Conservation (phyloP, 148 eudicot species). For the Nepenthes gracilis region DNA sequence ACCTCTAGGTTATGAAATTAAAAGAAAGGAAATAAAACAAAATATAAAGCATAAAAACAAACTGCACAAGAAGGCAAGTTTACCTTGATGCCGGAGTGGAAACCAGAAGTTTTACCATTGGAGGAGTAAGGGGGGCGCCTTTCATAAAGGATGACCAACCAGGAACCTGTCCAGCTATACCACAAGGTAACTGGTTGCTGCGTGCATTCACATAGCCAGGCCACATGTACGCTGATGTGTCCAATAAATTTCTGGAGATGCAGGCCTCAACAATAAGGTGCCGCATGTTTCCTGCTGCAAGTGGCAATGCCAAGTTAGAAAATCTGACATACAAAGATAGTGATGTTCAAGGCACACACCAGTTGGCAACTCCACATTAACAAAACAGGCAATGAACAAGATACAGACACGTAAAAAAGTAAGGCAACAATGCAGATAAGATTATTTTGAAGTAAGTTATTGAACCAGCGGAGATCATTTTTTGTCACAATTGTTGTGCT, state of each 20-base stretch:
- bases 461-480: too few relatives aligned
- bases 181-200: constrained; percentile 71
- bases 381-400: background rate
- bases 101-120: constrained; percentile 53
- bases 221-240: constrained; percentile 80
- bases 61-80: background rate
- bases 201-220: constrained; percentile 88
- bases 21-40: background rate
- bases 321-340: background rate
- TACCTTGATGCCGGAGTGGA: constrained; percentile 95
- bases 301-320: constrained; percentile 2
- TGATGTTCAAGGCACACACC: background rate
- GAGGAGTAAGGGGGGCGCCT: constrained; percentile 74
- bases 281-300: constrained; percentile 85
- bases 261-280: constrained; percentile 94
- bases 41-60: background rate
- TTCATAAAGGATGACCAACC: constrained; percentile 86
- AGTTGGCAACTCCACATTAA: background rate
- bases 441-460: too few relatives aligned
- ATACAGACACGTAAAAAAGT: background rate
- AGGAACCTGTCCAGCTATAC: constrained; percentile 53
- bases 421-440: background rate
- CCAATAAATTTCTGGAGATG: constrained; percentile 77
- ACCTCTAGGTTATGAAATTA: too few relatives aligned
- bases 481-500: too few relatives aligned